Conservation (phyloP, 192 early-diverging fungal species). For the Coemansia sp. region DNA sequence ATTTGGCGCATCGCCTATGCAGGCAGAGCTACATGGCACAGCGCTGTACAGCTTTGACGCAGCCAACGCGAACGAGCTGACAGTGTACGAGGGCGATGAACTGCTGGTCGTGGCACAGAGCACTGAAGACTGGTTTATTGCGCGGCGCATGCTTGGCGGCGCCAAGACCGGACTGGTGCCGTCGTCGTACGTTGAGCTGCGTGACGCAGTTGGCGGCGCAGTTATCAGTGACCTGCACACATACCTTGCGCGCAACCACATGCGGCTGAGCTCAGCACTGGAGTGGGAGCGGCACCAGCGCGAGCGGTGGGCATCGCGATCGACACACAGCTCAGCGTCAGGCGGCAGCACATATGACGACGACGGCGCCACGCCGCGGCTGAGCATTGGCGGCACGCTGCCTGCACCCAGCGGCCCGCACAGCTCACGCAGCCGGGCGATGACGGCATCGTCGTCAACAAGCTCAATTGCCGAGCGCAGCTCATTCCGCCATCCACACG, state of each 20-base stretch:
- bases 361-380: conserved; percentile 38
- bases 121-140: conserved; percentile 78
- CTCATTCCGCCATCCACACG: conserved; percentile 44
- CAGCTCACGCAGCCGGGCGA: conserved; percentile 34
- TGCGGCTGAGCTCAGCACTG: conserved; percentile 53
- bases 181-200: conserved; percentile 72
- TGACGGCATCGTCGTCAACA: conserved; percentile 49
- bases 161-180: conserved; percentile 74
- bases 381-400: conserved; percentile 14
- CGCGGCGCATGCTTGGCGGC: conserved; percentile 63
- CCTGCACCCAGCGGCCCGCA: conserved; percentile 12
- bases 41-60: conserved; percentile 76
- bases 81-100: conserved; percentile 68
- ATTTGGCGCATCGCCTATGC: conserved; percentile 14
- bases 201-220: conserved; percentile 66
- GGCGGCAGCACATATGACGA: conserved; percentile 31
- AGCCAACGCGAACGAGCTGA: conserved; percentile 69
- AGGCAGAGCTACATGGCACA: conserved; percentile 61
- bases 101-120: conserved; percentile 78
- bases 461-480: conserved; percentile 54
- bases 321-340: conserved; percentile 38
- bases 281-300: conserved; percentile 63
- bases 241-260: conserved; percentile 47
- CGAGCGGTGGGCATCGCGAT: conserved; percentile 33
- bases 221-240: conserved; percentile 65